phyloP scores from a whole-genome alignment of 202 grass and related monocot genomes.

The Musa balbisiana region DNA sequence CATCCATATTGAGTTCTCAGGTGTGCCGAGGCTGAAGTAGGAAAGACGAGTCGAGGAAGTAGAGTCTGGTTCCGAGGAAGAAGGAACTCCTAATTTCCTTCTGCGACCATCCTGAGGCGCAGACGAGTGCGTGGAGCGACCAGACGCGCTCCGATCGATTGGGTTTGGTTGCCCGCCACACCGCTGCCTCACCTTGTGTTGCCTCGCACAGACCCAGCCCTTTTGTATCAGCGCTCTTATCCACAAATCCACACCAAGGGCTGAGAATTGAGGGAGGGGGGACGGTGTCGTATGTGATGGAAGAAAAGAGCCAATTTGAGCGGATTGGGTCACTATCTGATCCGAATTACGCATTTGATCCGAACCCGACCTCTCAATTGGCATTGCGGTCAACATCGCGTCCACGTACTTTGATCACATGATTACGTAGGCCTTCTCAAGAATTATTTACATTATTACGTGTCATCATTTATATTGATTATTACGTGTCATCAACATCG shows the following conservation, averaged over 20 bases:
- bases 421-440: too few species aligned
- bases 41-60: not conserved
- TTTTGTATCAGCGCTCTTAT: not conserved
- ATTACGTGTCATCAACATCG: too few species aligned
- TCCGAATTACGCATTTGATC: too few species aligned
- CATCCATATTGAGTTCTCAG: not conserved
- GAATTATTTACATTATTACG: too few species aligned
- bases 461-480: too few species aligned
- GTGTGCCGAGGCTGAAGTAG: not conserved
- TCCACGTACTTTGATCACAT: too few species aligned
- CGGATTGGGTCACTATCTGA: too few species aligned
- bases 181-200: not conserved
- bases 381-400: too few species aligned
- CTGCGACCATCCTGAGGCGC: not conserved
- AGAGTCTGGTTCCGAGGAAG: not conserved
- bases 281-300: too few species aligned
- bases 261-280: not conserved
- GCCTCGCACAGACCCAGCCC: too few species aligned
- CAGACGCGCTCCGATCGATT: constrained; percentile 1
- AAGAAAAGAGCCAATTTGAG: too few species aligned
- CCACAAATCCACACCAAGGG: not conserved
- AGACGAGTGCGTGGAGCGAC: constrained; percentile 1
- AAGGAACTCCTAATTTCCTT: not conserved
- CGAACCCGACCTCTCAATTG: too few species aligned
- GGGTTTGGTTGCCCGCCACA: not conserved